These are phyloP conservation scores for Leccinum subfulvum DNA, from an alignment of 1,284 basidiomycete genomes.

Conservation along the genomic window DNA sequence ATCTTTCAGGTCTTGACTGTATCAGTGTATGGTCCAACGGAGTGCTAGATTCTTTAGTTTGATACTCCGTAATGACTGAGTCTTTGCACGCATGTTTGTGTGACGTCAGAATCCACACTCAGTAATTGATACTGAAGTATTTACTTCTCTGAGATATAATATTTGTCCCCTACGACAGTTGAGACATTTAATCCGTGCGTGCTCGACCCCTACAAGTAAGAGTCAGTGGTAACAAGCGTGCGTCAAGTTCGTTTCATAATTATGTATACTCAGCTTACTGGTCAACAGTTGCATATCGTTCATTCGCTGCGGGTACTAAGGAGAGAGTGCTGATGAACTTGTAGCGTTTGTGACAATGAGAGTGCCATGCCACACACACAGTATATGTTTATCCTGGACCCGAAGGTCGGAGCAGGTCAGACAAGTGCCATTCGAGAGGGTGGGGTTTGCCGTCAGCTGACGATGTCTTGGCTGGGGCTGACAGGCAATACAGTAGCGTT, in stretches of 20 bases:
- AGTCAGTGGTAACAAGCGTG: not conserved
- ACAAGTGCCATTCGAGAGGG: no score
- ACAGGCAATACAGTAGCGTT: no score
- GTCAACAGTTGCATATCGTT: not conserved
- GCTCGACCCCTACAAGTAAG: not conserved
- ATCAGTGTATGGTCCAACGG: not conserved
- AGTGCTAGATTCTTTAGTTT: not conserved
- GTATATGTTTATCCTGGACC: no score
- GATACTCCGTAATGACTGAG: not conserved
- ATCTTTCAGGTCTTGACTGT: not conserved
- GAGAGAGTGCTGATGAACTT: not conserved
- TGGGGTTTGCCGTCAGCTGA: no score
- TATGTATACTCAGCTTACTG: not conserved
- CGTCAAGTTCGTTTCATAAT: not conserved
- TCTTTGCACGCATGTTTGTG: not conserved
- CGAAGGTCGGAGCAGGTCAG: no score
- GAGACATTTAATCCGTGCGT: not conserved
- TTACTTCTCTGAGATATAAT: not conserved
- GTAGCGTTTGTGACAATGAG: no score
- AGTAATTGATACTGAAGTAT: not conserved
- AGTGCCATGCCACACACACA: no score
- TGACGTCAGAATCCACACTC: not conserved
- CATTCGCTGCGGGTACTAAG: not conserved
- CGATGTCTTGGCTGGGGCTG: no score
- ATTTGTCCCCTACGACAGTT: not conserved